Evolutionary conservation across 768 basidiomycete genomes (phyloP).

Genomic region (Lactarius tabidus): DNA sequence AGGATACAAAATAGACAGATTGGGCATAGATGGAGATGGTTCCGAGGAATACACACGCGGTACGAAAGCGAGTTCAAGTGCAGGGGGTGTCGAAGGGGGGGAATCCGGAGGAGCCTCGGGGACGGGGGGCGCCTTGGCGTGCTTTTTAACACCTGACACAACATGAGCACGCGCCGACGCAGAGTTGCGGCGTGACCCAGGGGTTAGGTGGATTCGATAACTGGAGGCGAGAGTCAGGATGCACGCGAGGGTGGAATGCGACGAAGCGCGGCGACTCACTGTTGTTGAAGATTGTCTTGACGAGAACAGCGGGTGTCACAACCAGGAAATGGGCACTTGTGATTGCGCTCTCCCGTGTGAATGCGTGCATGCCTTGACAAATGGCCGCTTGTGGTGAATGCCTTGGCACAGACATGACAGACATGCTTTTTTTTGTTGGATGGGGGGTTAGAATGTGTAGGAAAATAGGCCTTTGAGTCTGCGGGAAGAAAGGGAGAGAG

Average conservation of each 20-base stretch:
- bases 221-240: constrained; percentile 35
- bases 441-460: background rate
- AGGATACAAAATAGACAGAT: constrained; percentile 17
- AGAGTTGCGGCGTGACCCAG: constrained; percentile 68
- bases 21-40: constrained; percentile 15
- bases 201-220: constrained; percentile 78
- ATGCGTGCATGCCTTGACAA: constrained; percentile 84
- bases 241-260: background rate
- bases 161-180: constrained; percentile 39
- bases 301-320: constrained; percentile 88
- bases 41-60: constrained; percentile 17
- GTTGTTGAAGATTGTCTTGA: constrained; percentile 79
- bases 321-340: constrained; percentile 92
- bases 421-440: constrained; percentile 43
- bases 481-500: constrained; percentile 3
- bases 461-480: background rate
- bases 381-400: constrained; percentile 87
- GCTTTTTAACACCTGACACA: constrained; percentile 17
- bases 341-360: constrained; percentile 89
- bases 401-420: constrained; percentile 68
- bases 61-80: constrained; percentile 27
- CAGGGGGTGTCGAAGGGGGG: constrained; percentile 29
- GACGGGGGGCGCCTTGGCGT: constrained; percentile 20
- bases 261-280: constrained; percentile 38
- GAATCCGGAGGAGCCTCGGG: constrained; percentile 23